Conservation (phyloP, 805 yeast genomes). For the Zygosaccharomyces siamensis region DNA sequence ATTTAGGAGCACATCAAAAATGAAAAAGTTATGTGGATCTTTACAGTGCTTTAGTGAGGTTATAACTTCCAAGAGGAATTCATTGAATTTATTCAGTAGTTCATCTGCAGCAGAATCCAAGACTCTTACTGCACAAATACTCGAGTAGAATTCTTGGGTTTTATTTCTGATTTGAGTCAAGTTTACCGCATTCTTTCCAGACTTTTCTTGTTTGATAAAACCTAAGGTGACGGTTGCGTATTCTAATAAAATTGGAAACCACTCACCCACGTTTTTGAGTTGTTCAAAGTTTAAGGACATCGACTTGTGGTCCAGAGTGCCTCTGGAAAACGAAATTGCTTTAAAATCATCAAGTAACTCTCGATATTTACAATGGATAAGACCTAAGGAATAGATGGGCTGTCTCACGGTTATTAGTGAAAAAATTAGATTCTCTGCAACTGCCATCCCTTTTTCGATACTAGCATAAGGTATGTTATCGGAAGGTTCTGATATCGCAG, state of each 20-base stretch:
- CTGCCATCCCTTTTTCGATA: slow-evolving; percentile 70
- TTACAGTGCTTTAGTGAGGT: slow-evolving; percentile 37
- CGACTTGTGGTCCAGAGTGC: slow-evolving; percentile 17
- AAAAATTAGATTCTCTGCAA: slow-evolving; percentile 64
- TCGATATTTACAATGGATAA: slow-evolving; percentile 18
- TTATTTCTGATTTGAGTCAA: slow-evolving; percentile 9
- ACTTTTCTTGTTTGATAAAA: not conserved
- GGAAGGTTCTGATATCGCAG: slow-evolving; percentile 53
- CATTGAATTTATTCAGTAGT: slow-evolving; percentile 26
- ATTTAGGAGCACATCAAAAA: slow-evolving; percentile 43
- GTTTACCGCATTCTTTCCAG: slow-evolving; percentile 1
- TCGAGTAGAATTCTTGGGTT: slow-evolving; percentile 12
- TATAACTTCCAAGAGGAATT: slow-evolving; percentile 25
- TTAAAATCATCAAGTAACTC: slow-evolving; percentile 22
- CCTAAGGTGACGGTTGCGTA: slow-evolving; percentile 27
- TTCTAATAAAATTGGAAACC: slow-evolving; percentile 36
- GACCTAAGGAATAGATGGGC: slow-evolving; percentile 38
- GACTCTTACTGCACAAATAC: slow-evolving; percentile 14
- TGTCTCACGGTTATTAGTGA: slow-evolving; percentile 50
- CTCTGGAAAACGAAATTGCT: slow-evolving; percentile 17
- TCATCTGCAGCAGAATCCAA: slow-evolving; percentile 15
- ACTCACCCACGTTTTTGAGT: slow-evolving; percentile 19
- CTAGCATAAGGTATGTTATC: slow-evolving; percentile 71
- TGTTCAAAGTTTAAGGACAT: slow-evolving; percentile 11
- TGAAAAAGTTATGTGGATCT: slow-evolving; percentile 38